Conservation (phyloP, 768 basidiomycete genomes). For the Chlorophyllum brunneum region DNA sequence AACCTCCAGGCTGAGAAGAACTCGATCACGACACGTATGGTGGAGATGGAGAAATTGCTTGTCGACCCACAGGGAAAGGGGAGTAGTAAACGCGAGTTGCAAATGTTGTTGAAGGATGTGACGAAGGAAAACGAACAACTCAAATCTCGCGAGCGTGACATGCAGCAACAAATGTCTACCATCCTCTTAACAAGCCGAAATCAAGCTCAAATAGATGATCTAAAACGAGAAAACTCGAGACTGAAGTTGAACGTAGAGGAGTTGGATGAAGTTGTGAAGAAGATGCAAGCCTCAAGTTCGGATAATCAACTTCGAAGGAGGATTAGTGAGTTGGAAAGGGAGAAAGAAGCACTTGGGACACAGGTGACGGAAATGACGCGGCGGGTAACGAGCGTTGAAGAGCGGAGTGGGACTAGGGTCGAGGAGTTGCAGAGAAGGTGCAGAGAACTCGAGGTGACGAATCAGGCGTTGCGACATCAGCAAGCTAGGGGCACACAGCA, state of each 20-base stretch:
- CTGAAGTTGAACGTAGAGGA: slow-evolving; percentile 28
- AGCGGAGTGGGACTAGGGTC: slow-evolving; percentile 23
- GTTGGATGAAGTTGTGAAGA: slow-evolving; percentile 26
- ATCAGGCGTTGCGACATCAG: slow-evolving; percentile 7
- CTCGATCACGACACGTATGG: slow-evolving; percentile 24
- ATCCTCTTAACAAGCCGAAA: slow-evolving; percentile 28
- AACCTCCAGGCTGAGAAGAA: slow-evolving; percentile 26
- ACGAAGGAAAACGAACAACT: slow-evolving; percentile 38
- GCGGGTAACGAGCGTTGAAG: slow-evolving; percentile 19
- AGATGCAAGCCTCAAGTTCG: slow-evolving; percentile 27
- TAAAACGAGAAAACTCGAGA: slow-evolving; percentile 29
- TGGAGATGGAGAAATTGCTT: slow-evolving; percentile 30
- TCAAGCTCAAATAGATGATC: slow-evolving; percentile 27
- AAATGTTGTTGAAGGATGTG: slow-evolving; percentile 33
- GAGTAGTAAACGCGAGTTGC: slow-evolving; percentile 29
- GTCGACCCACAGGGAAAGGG: slow-evolving; percentile 19
- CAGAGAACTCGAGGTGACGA: slow-evolving; percentile 22
- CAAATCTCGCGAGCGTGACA: slow-evolving; percentile 30
- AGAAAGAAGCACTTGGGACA: slow-evolving; percentile 32
- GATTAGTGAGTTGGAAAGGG: slow-evolving; percentile 25
- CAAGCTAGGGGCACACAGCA: slow-evolving; percentile 11
- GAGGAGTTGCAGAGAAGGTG: slow-evolving; percentile 25
- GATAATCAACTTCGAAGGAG: slow-evolving; percentile 23
- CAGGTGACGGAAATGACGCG: slow-evolving; percentile 25
- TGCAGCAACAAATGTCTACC: slow-evolving; percentile 32